These are phyloP conservation scores for Stentor coeruleus DNA, from an alignment of 73 alveolate genomes.

Conservation along the genomic window DNA sequence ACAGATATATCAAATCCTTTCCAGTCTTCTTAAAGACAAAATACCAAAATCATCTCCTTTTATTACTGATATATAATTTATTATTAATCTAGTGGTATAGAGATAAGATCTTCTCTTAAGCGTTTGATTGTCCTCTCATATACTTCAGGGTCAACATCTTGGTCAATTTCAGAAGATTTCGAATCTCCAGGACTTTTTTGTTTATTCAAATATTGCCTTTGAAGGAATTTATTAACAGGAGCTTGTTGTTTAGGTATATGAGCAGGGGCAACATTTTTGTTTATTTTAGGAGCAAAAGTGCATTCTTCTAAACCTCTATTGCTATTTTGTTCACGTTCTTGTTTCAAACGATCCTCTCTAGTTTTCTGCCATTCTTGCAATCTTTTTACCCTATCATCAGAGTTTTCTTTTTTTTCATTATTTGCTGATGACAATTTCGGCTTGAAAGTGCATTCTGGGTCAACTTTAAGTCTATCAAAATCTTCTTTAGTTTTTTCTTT, in stretches of 20 bases:
- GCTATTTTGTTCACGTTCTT: neutral
- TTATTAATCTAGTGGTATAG: neutral
- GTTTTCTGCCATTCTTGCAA: slow-evolving; percentile 3
- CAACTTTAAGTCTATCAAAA: neutral
- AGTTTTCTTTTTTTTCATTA: neutral
- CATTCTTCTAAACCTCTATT: slow-evolving; percentile 20
- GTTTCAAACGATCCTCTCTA: neutral
- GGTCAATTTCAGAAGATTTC: neutral
- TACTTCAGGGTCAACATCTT: neutral
- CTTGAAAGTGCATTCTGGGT: slow-evolving; percentile 19
- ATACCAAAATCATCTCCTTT: neutral
- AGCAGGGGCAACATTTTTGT: neutral
- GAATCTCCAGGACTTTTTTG: neutral
- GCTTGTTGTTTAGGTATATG: neutral
- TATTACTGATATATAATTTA: no score
- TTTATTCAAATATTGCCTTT: slow-evolving; percentile 8
- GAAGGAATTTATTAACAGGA: neutral
- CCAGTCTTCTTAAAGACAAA: neutral
- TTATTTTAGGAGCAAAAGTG: slow-evolving; percentile 20
- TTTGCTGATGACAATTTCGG: neutral
- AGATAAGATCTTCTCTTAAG: neutral
- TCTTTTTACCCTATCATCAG: slow-evolving; percentile 16
- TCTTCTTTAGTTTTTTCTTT: neutral
- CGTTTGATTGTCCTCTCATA: neutral
- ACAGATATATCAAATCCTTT: neutral